Conservation (phyloP, 495 filamentous ascomycete species). For the Terfezia boudieri region DNA sequence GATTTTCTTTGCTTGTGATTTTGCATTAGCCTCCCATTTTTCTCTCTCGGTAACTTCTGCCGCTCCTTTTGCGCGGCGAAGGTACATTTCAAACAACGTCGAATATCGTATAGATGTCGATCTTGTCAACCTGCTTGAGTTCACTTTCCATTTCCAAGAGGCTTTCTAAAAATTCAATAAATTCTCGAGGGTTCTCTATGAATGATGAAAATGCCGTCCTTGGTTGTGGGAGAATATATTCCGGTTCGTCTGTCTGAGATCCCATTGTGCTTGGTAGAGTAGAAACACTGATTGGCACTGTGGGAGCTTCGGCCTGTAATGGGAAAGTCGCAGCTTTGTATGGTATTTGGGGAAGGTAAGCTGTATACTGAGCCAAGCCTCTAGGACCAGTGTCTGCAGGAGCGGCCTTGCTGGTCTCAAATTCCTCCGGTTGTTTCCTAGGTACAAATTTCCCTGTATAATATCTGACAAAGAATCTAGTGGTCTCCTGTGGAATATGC, state of each 20-base stretch:
- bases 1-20: slow-evolving; percentile 44
- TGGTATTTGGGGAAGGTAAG: slow-evolving; percentile 60
- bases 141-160: slow-evolving; percentile 34
- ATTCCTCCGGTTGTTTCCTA: neutral
- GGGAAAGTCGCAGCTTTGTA: slow-evolving; percentile 44
- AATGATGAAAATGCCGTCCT: slow-evolving; percentile 89
- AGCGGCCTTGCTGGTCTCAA: neutral
- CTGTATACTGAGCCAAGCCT: slow-evolving; percentile 59
- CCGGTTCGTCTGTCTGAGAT: slow-evolving; percentile 12
- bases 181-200: slow-evolving; percentile 77
- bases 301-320: slow-evolving; percentile 18
- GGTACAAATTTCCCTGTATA: slow-evolving; percentile 70
- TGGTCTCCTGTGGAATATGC: slow-evolving; percentile 57
- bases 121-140: slow-evolving; percentile 31
- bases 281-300: neutral
- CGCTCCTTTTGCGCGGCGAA: slow-evolving; percentile 62
- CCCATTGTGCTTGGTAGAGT: neutral
- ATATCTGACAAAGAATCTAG: slow-evolving; percentile 73
- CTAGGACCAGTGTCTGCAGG: slow-evolving; percentile 20
- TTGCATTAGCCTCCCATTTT: slow-evolving; percentile 75
- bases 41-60: slow-evolving; percentile 41
- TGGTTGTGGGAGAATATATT: slow-evolving; percentile 53
- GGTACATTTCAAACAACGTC: slow-evolving; percentile 92
- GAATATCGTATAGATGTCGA: slow-evolving; percentile 91
- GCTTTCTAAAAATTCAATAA: slow-evolving; percentile 76